Percentiles rank a stretch among this genome's conserved stretches.
Evolutionary conservation across 352 stramenopile genomes (phyloP).

Genomic region (Phytopythium oedochilum): DNA sequence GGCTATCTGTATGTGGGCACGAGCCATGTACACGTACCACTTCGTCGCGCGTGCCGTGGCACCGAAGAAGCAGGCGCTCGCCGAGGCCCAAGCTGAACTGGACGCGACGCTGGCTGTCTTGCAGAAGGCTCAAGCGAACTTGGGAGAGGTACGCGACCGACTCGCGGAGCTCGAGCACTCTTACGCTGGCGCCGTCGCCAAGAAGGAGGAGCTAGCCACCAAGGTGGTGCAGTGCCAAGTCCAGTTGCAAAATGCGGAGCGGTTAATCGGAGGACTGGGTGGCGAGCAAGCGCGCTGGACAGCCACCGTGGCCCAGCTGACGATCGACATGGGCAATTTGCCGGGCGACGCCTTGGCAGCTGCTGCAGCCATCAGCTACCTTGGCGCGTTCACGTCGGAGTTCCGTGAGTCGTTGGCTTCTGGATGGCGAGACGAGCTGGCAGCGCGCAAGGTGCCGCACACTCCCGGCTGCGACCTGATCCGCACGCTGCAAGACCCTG

Average conservation of each 20-base stretch:
- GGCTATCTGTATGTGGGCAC: constrained; percentile 92
- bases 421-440: constrained; percentile 79
- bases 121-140: constrained; percentile 68
- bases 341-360: constrained; percentile 91
- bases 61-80: constrained; percentile 88
- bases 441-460: constrained; percentile 71
- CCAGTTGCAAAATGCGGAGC: constrained; percentile 86
- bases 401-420: constrained; percentile 86
- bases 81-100: constrained; percentile 74
- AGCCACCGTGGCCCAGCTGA: constrained; percentile 67
- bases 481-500: constrained; percentile 86
- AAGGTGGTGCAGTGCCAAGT: constrained; percentile 90
- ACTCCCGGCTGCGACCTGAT: constrained; percentile 84
- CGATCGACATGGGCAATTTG: constrained; percentile 78
- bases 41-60: constrained; percentile 91
- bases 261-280: constrained; percentile 76
- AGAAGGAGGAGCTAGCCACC: constrained; percentile 88
- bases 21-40: constrained; percentile 93
- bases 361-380: constrained; percentile 90
- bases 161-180: constrained; percentile 81
- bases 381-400: constrained; percentile 91
- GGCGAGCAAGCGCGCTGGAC: constrained; percentile 85
- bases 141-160: constrained; percentile 84
- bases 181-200: constrained; percentile 80
- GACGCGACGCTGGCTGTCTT: constrained; percentile 85